Percentiles rank a stretch among this genome's conserved stretches.
Conservation (phyloP, 768 basidiomycete species). For the Boletus coccyginus region DNA sequence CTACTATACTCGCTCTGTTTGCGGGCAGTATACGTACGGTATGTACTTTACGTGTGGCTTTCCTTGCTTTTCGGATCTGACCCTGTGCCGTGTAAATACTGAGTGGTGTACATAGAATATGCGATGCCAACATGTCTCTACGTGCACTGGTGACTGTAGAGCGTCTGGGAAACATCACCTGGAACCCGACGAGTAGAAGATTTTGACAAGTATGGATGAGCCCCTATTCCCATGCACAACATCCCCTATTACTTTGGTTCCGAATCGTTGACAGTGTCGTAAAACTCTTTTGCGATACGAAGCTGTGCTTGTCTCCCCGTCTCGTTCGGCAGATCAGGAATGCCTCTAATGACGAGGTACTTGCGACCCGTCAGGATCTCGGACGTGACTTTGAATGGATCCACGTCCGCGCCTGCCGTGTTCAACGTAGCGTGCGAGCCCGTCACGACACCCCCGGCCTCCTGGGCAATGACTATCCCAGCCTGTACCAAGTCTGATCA, state of each 20-base stretch:
- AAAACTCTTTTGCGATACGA: constrained; percentile 82
- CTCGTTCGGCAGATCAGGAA: constrained; percentile 63
- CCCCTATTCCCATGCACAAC: no score
- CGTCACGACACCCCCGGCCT: constrained; percentile 80
- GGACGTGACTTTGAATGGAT: constrained; percentile 63
- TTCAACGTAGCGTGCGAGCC: constrained; percentile 57
- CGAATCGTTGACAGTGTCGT: constrained; percentile 73
- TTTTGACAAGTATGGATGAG: no score
- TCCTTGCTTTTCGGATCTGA: no score
- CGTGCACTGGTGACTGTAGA: no score
- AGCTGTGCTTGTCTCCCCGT: constrained; percentile 69
- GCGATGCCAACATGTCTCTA: no score
- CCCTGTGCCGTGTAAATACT: no score
- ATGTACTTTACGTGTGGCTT: no score
- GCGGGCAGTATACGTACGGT: no score
- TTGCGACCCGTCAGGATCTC: constrained; percentile 76
- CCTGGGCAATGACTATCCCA: constrained; percentile 86
- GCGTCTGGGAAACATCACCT: no score
- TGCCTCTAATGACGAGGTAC: constrained; percentile 72
- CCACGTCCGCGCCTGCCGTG: constrained; percentile 27
- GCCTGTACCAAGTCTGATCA: constrained; percentile 42
- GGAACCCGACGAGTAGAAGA: no score
- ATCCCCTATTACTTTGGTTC: constrained; percentile 42
- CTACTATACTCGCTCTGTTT: no score
- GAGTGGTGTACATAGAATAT: no score